Evolutionary conservation across 495 filamentous ascomycete species (phyloP).

Genomic region (Talaromyces adpressus): DNA sequence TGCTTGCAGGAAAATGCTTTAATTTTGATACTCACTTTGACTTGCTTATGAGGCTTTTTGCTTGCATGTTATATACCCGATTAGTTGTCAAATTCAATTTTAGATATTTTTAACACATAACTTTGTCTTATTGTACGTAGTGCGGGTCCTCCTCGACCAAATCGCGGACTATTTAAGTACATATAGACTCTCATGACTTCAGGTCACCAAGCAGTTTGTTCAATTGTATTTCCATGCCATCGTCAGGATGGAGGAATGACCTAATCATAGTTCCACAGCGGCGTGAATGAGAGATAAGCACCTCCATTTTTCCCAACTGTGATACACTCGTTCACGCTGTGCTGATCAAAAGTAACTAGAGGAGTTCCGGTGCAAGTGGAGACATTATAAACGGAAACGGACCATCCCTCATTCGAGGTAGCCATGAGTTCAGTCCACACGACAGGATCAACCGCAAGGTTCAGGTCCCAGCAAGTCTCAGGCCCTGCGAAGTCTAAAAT

Average conservation of each 20-base stretch:
- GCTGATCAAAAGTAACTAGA: not conserved
- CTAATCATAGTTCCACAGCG: conserved; percentile 2
- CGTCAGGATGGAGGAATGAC: not conserved
- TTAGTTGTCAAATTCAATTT: no score
- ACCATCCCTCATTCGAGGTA: not conserved
- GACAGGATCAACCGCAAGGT: not conserved
- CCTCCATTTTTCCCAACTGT: not conserved
- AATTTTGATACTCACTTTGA: no score
- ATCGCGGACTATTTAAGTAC: no score
- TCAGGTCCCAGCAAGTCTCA: not conserved
- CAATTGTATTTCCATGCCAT: no score
- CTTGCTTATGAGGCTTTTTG: no score
- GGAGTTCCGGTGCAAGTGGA: conserved; percentile 1
- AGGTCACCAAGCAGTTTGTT: no score
- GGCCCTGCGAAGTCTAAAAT: not conserved
- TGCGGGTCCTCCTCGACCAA: no score
- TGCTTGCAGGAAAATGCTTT: no score
- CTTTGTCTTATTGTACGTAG: no score
- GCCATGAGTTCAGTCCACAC: not conserved
- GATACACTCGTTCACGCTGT: not conserved
- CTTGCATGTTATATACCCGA: no score
- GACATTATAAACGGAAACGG: not conserved
- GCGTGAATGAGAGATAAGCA: not conserved
- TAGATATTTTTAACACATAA: no score
- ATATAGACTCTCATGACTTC: no score